These are phyloP conservation scores for Pleurotus tuber-regium DNA, from an alignment of 768 basidiomycete species.

Conservation along the genomic window DNA sequence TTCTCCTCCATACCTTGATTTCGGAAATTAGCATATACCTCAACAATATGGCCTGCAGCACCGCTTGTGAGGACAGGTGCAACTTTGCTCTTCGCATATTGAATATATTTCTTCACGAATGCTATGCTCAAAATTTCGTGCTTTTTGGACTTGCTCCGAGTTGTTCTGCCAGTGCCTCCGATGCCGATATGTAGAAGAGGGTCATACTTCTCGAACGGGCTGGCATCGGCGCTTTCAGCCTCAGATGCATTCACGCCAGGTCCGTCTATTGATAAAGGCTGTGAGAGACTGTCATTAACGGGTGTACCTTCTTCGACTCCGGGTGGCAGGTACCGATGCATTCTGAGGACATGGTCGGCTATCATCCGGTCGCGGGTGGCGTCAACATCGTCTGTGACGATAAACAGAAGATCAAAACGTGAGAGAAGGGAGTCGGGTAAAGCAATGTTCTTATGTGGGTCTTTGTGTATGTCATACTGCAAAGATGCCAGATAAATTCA, in stretches of 20 bases:
- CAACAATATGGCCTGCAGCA: conserved; percentile 91
- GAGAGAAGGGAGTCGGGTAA: conserved; percentile 96
- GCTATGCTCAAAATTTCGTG: conserved; percentile 88
- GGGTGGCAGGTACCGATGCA: conserved; percentile 95
- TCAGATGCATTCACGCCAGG: conserved; percentile 52
- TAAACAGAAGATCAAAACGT: conserved; percentile 97
- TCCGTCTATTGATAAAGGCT: conserved; percentile 85
- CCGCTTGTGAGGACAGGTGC: conserved; percentile 87
- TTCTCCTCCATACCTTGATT: conserved; percentile 93
- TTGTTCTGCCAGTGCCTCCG: conserved; percentile 46
- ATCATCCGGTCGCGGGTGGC: conserved; percentile 91
- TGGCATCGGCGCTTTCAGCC: conserved; percentile 61
- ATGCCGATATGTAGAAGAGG: conserved; percentile 91
- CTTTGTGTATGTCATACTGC: conserved; percentile 99
- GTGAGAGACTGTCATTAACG: conserved; percentile 80
- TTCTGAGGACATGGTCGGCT: conserved; percentile 95
- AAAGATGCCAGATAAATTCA: conserved; percentile 13
- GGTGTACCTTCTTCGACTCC: conserved; percentile 97
- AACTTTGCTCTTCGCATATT: conserved; percentile 90
- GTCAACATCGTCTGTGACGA: conserved; percentile 98
- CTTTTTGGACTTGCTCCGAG: conserved; percentile 59
- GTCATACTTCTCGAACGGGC: conserved; percentile 95
- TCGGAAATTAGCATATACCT: conserved; percentile 86
- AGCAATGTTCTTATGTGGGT: conserved; percentile 98
- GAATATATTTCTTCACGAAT: conserved; percentile 98